phyloP scores from a whole-genome alignment of 129 eudicot genomes.

The Flaveria robusta region DNA sequence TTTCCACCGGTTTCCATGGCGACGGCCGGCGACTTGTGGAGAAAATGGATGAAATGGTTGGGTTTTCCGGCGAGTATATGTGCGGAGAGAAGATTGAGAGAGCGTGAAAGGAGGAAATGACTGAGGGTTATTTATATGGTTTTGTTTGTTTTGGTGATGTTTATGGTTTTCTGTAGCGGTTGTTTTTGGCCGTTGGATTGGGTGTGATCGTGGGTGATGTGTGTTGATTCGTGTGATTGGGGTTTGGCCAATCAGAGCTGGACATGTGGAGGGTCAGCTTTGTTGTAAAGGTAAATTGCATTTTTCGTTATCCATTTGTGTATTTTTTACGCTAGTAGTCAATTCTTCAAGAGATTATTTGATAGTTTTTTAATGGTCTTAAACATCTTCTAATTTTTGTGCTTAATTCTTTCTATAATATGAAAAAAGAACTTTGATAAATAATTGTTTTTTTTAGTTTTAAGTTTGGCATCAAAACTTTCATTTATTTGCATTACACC shows the following conservation, averaged over 20 bases:
- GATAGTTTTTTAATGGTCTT: too few relatives aligned
- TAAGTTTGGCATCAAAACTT: too few relatives aligned
- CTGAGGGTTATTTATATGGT: not conserved
- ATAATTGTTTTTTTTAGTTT: too few relatives aligned
- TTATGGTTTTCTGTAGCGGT: not conserved
- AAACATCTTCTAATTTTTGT: too few relatives aligned
- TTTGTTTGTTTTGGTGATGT: not conserved
- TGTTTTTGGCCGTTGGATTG: constrained; percentile 19
- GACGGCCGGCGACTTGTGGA: not conserved
- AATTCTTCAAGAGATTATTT: too few relatives aligned
- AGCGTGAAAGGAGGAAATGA: not conserved
- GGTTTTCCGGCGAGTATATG: not conserved
- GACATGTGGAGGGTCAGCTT: not conserved
- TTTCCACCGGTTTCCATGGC: constrained; percentile 44
- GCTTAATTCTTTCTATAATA: too few relatives aligned
- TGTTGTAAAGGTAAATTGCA: too few relatives aligned
- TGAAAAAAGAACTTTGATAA: too few relatives aligned
- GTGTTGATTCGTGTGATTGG: constrained; percentile 29
- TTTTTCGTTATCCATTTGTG: too few relatives aligned
- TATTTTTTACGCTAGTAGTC: too few relatives aligned
- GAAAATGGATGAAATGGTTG: not conserved
- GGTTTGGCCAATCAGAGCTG: constrained; percentile 9
- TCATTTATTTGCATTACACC: too few relatives aligned
- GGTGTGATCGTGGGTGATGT: constrained; percentile 2
- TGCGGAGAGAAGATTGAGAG: not conserved